Evolutionary conservation across 495 filamentous ascomycete species (phyloP).

Genomic region (Aspergillus ostianus): DNA sequence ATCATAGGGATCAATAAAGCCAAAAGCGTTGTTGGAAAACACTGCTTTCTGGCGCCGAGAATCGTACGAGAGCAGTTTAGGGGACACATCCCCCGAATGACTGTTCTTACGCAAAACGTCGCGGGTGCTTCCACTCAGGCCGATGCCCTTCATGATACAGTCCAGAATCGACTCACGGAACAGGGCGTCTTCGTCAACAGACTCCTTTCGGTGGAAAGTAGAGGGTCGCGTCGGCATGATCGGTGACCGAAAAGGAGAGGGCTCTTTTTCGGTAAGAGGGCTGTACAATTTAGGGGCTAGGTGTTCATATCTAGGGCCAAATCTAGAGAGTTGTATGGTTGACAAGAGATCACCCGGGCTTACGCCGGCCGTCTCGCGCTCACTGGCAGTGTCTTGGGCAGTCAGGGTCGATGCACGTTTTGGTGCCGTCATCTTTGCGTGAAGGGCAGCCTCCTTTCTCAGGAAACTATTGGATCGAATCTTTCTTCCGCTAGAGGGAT

Average conservation of each 20-base stretch:
- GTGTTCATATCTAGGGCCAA: slow-evolving; percentile 41
- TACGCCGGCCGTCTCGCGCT: slow-evolving; percentile 38
- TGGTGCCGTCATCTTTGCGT: slow-evolving; percentile 51
- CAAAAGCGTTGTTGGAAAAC: slow-evolving; percentile 88
- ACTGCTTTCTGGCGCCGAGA: slow-evolving; percentile 78
- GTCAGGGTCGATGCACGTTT: slow-evolving; percentile 23
- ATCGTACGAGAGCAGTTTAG: slow-evolving; percentile 81
- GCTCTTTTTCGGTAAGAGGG: slow-evolving; percentile 59
- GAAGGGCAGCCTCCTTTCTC: slow-evolving; percentile 77
- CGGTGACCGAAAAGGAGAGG: slow-evolving; percentile 53
- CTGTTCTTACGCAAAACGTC: slow-evolving; percentile 59
- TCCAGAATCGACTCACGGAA: slow-evolving; percentile 90
- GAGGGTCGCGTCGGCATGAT: slow-evolving; percentile 36
- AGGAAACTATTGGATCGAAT: slow-evolving; percentile 71
- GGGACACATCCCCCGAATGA: slow-evolving; percentile 76
- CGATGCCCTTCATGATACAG: slow-evolving; percentile 94
- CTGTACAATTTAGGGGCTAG: slow-evolving; percentile 38
- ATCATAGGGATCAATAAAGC: slow-evolving; percentile 89
- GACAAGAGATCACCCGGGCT: slow-evolving; percentile 79
- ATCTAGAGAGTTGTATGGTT: slow-evolving; percentile 71
- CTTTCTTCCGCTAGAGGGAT: slow-evolving; percentile 64
- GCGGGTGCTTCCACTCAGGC: slow-evolving; percentile 63
- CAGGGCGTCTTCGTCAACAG: slow-evolving; percentile 77
- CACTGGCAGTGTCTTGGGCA: slow-evolving; percentile 18
- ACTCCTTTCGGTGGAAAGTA: slow-evolving; percentile 66